These are phyloP conservation scores for Leishmania mexicana DNA, from an alignment of 208 protist species.

Conservation along the genomic window DNA sequence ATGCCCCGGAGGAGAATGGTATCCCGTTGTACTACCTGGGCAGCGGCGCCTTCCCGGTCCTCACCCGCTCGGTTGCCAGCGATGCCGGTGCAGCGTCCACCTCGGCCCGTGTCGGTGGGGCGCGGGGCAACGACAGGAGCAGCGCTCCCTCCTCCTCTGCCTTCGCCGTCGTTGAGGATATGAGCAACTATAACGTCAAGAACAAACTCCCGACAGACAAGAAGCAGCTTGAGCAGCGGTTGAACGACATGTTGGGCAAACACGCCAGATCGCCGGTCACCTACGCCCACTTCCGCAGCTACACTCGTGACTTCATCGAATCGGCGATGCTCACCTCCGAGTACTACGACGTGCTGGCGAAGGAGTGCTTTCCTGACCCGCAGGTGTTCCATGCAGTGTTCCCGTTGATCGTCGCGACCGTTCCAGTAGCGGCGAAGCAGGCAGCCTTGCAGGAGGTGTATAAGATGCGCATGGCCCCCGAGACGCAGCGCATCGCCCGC, in stretches of 20 bases:
- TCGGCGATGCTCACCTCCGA: constrained; percentile 55
- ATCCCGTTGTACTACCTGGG: constrained; percentile 55
- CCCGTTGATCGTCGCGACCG: constrained; percentile 73
- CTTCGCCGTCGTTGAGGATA: constrained; percentile 43
- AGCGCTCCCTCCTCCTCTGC: not conserved
- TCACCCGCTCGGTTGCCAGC: constrained; percentile 6
- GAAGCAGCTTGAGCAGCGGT: constrained; percentile 35
- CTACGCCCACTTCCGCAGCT: constrained; percentile 48
- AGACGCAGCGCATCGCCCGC: constrained; percentile 54
- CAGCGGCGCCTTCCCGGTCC: constrained; percentile 7
- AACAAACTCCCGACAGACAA: constrained; percentile 41
- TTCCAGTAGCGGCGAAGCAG: constrained; percentile 48
- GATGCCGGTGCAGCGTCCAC: not conserved
- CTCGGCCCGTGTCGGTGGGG: constrained; percentile 14
- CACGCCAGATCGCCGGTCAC: constrained; percentile 40
- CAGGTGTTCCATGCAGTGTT: constrained; percentile 66
- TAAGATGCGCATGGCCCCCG: constrained; percentile 77
- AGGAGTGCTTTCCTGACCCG: constrained; percentile 51
- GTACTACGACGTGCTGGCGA: constrained; percentile 69
- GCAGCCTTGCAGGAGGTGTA: constrained; percentile 66
- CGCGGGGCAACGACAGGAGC: not conserved
- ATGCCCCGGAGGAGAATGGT: constrained; percentile 41
- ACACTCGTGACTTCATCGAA: constrained; percentile 70
- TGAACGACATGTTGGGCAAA: constrained; percentile 49
- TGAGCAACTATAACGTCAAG: constrained; percentile 36